phyloP scores from a whole-genome alignment of 1,284 basidiomycete species.

The Athelia psychrophila region DNA sequence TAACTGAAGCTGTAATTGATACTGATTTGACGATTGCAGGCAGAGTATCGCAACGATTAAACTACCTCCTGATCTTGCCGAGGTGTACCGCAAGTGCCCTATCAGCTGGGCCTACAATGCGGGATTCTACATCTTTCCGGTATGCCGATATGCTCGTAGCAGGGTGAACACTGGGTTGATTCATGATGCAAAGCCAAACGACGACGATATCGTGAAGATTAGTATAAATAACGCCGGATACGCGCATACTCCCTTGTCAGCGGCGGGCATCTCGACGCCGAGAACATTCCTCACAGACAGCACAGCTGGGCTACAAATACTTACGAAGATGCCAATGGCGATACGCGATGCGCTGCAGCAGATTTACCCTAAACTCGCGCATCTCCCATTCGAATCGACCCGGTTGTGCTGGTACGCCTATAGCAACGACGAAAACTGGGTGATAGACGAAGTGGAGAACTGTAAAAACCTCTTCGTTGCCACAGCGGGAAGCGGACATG shows the following conservation, averaged over 20 bases:
- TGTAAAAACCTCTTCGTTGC: conserved; percentile 64
- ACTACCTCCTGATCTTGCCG: conserved; percentile 67
- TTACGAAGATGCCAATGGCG: conserved; percentile 44
- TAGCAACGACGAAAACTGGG: conserved; percentile 74
- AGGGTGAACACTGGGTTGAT: neutral
- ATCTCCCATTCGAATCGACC: conserved; percentile 64
- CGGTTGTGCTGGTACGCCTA: conserved; percentile 79
- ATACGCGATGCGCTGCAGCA: conserved; percentile 52
- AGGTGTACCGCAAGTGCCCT: conserved; percentile 59
- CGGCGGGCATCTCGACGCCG: conserved; percentile 55
- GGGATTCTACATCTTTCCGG: conserved; percentile 79
- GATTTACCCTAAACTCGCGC: conserved; percentile 71
- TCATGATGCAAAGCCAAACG: conserved; percentile 53
- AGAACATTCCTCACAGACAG: conserved; percentile 59
- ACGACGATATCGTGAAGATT: conserved; percentile 69
- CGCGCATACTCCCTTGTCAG: conserved; percentile 37
- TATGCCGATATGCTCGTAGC: conserved; percentile 30
- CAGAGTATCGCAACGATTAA: conserved; percentile 79
- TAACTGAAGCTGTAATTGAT: neutral
- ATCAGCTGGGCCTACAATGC: conserved; percentile 70
- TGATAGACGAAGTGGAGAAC: conserved; percentile 65
- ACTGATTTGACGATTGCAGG: conserved; percentile 32
- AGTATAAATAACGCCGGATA: conserved; percentile 71
- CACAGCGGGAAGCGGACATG: conserved; percentile 80
- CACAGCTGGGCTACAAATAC: conserved; percentile 58